Evolutionary conservation across 768 basidiomycete genomes (phyloP).

Genomic region (Hygrocybe coccinea): DNA sequence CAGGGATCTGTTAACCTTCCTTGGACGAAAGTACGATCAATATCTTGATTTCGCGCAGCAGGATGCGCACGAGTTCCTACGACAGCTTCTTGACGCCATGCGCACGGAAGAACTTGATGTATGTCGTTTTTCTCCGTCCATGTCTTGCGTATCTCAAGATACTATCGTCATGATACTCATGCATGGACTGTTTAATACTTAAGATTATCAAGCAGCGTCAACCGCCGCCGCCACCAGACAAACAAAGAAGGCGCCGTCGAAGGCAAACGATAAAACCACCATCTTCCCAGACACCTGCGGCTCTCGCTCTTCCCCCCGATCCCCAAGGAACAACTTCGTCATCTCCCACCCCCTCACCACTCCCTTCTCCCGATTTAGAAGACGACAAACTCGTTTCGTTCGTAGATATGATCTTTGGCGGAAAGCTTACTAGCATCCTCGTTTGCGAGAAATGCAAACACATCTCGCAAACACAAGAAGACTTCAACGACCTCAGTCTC

Average conservation of each 20-base stretch:
- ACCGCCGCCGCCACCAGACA: slow-evolving; percentile 37
- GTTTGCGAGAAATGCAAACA: slow-evolving; percentile 94
- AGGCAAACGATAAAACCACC: slow-evolving; percentile 24
- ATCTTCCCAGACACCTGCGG: neutral
- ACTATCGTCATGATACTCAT: neutral
- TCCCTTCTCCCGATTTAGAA: slow-evolving; percentile 24
- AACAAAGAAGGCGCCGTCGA: slow-evolving; percentile 35
- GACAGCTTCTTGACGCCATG: slow-evolving; percentile 86
- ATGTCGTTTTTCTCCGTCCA: slow-evolving; percentile 24
- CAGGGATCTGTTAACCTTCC: slow-evolving; percentile 57
- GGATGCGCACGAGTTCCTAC: slow-evolving; percentile 90
- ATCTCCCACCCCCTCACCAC: slow-evolving; percentile 9
- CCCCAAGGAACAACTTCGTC: neutral
- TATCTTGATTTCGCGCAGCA: slow-evolving; percentile 94
- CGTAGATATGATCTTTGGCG: slow-evolving; percentile 87
- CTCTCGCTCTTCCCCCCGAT: slow-evolving; percentile 26
- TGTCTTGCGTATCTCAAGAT: too few relatives aligned
- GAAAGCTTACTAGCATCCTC: slow-evolving; percentile 82
- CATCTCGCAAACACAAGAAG: slow-evolving; percentile 87
- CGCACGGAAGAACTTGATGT: slow-evolving; percentile 94
- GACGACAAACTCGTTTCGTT: slow-evolving; percentile 62
- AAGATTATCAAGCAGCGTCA: slow-evolving; percentile 77
- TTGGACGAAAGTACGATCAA: slow-evolving; percentile 87
- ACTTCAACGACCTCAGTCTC: slow-evolving; percentile 90
- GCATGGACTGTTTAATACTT: slow-evolving; percentile 1